These are phyloP conservation scores for Podospora anserina DNA, from an alignment of 495 filamentous ascomycete species.

Conservation along the genomic window DNA sequence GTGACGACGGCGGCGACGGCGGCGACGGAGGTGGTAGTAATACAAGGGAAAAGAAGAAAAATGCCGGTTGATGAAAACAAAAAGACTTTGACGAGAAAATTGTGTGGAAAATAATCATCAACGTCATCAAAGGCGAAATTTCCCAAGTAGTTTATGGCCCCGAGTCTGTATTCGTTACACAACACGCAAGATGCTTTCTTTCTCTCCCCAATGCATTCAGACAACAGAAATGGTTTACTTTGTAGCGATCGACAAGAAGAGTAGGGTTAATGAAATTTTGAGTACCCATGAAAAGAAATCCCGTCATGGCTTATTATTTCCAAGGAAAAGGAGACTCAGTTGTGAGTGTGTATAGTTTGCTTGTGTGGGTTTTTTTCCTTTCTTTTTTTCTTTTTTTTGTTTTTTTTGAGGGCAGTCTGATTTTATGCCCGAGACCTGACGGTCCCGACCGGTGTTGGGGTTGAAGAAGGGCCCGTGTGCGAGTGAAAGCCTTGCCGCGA, in stretches of 20 bases:
- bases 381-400: too few relatives aligned
- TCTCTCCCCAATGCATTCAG: slow-evolving; percentile 13
- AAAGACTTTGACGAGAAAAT: background rate
- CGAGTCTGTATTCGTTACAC: background rate
- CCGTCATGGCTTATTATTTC: slow-evolving; percentile 18
- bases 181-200: background rate
- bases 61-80: background rate
- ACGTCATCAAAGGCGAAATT: background rate
- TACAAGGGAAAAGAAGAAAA: background rate
- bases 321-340: slow-evolving; percentile 17
- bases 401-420: background rate
- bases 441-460: slow-evolving; percentile 35
- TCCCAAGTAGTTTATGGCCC: background rate
- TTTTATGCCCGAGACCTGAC: slow-evolving; percentile 32
- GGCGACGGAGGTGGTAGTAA: background rate
- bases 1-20: background rate
- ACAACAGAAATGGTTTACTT: slow-evolving; percentile 31
- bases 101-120: background rate
- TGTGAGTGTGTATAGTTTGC: slow-evolving; percentile 14
- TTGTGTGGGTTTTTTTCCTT: background rate
- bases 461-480: slow-evolving; percentile 36
- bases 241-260: slow-evolving; percentile 38
- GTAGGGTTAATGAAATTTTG: slow-evolving; percentile 20
- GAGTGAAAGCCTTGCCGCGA: slow-evolving; percentile 26
- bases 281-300: slow-evolving; percentile 6